Conservation (phyloP, 768 basidiomycete species). For the Lactarius pseudohatsudake region DNA sequence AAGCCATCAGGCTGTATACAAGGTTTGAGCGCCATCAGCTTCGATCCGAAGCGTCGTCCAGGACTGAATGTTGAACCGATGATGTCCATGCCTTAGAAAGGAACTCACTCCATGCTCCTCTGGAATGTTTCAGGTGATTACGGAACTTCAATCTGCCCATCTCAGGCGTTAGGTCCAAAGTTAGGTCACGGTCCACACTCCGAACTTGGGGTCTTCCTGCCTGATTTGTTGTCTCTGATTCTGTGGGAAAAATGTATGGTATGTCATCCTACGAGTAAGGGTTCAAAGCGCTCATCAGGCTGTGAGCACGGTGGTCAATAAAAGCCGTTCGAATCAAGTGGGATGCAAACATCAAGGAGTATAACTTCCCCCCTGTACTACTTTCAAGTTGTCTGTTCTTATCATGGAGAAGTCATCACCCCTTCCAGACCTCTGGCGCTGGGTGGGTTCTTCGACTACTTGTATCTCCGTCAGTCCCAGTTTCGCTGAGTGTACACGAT, state of each 20-base stretch:
- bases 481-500: background rate
- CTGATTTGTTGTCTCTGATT: background rate
- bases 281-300: background rate
- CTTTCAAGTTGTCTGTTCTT: background rate
- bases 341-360: background rate
- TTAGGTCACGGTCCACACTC: background rate
- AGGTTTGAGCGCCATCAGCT: background rate
- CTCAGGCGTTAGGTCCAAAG: background rate
- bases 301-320: background rate
- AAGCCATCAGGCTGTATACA: background rate
- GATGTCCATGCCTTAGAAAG: background rate
- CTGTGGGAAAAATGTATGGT: background rate
- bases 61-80: background rate
- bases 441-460: background rate
- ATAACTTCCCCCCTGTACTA: background rate
- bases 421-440: constrained; percentile 5
- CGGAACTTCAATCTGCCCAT: background rate
- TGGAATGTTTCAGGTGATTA: background rate
- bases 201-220: background rate
- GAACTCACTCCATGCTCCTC: background rate
- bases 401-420: background rate
- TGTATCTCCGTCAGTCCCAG: background rate
- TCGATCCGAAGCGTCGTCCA: background rate
- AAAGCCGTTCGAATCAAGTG: background rate
- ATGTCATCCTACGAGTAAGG: background rate